Conservation (phyloP, 192 early-diverging fungal genomes). For the Funneliformis geosporum region DNA sequence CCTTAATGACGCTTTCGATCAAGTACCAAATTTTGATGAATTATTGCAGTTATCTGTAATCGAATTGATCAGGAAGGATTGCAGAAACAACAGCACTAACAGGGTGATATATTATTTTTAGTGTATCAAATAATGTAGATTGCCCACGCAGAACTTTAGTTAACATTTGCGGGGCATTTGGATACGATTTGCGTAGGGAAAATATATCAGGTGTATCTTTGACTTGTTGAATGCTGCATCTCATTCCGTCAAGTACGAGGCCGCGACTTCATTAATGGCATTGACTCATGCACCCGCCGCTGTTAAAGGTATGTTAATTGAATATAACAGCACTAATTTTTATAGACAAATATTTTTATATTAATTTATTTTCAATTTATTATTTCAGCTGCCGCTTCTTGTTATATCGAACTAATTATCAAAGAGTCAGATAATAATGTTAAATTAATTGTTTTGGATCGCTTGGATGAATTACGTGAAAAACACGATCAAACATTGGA, state of each 20-base stretch:
- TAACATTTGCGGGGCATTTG: not conserved
- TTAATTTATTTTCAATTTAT: not conserved
- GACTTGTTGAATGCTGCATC: constrained; percentile 79
- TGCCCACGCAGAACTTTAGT: not conserved
- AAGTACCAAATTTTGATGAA: constrained; percentile 85
- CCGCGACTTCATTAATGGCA: constrained; percentile 87
- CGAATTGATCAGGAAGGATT: constrained; percentile 93
- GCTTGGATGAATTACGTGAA: constrained; percentile 83
- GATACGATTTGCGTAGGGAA: constrained; percentile 52
- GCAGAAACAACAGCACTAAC: constrained; percentile 74
- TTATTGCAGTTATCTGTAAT: constrained; percentile 90
- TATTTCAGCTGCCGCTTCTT: constrained; percentile 75
- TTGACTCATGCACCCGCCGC: constrained; percentile 87
- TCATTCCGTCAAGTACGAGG: constrained; percentile 95
- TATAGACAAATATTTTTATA: not conserved
- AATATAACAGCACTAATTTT: too few species aligned
- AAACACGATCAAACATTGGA: constrained; percentile 89
- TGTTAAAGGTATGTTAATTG: constrained; percentile 70
- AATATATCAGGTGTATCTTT: constrained; percentile 91
- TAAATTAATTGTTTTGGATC: constrained; percentile 93
- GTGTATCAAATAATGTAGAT: not conserved
- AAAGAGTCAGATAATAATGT: constrained; percentile 98
- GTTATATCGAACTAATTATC: constrained; percentile 88
- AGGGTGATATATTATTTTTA: constrained; percentile 56
- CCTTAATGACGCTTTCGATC: constrained; percentile 68